Evolutionary conservation across 768 basidiomycete species (phyloP), one percentile per base, ranked within the genome.

Genomic region (Kwoniella bestiolae): DNA sequence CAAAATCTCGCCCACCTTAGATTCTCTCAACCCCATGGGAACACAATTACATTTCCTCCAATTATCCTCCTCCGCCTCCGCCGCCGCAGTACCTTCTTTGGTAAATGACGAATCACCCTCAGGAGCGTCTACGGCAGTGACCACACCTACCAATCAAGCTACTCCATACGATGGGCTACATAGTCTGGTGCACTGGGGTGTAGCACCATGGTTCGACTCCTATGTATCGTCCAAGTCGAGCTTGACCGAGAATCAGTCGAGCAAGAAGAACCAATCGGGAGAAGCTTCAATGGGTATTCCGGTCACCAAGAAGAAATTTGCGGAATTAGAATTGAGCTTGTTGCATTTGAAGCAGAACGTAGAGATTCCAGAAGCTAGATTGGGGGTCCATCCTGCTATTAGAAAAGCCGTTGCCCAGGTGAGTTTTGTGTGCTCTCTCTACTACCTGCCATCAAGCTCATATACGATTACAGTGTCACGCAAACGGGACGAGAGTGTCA

Each of bases 281-380:
- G 71, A 72, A 50, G 66, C 71, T 6, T 66, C 64, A 46, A 67
- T 67, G 65, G 89, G 89, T 55, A 98, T 99, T 63, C 96, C 96
- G 3, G 92, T 96, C 86, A 94, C 95, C 50, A 98, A 97, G 87
- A 94, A 94, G 85, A 98, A 97, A 82, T 97, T 98, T 76, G 95
- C 96, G 7, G 96, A 99, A 74, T 88, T 98, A 60, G 95, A 99
- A 80, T 83, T 97, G 9, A 94, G 92, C 2, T 83, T 98, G 16
- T 84, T 98, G 1, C 96, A 99, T 79, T 85, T 98, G 5, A 95
- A 98, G 77, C 96, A 98, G 81, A 99, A 99, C 73, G 95, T 98
- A 68, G 96, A 99, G 83, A 98, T 98, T 57, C 96, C 96, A 0
- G 93, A 98, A 81, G 95, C 93, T 3, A 90, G 93, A 72, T 87